Percentiles rank a stretch among this genome's conserved stretches.
Evolutionary conservation across 2,329 filamentous ascomycete genomes (phyloP).

Genomic region (Colletotrichum agaves): DNA sequence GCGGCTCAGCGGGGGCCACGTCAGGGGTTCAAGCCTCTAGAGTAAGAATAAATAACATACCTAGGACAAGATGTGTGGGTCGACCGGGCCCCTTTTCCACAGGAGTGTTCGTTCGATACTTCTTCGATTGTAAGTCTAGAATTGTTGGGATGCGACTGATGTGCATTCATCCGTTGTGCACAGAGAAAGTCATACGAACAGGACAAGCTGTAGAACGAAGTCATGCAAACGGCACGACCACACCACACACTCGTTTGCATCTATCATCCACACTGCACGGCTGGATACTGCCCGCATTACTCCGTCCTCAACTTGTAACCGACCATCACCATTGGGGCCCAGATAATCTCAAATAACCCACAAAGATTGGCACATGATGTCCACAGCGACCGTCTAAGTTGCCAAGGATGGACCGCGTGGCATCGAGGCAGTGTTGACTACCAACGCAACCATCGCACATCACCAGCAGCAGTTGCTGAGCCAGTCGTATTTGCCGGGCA

Average conservation of each 20-base stretch:
- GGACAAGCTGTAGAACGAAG: not conserved
- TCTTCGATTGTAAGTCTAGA: slow-evolving; percentile 20
- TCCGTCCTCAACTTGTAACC: slow-evolving; percentile 17
- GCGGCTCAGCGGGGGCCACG: slow-evolving; percentile 4
- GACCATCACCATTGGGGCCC: not conserved
- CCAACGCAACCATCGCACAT: slow-evolving; percentile 8
- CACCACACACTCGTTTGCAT: too few relatives aligned
- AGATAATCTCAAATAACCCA: not conserved
- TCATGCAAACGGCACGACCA: not conserved
- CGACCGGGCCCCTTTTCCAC: slow-evolving; percentile 4
- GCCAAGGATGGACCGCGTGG: slow-evolving; percentile 24
- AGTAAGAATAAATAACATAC: slow-evolving; percentile 21
- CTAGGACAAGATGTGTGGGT: not conserved
- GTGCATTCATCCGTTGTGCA: not conserved
- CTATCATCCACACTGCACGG: not conserved
- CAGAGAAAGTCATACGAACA: slow-evolving; percentile 1
- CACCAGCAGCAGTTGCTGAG: not conserved
- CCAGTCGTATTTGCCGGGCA: slow-evolving; percentile 14
- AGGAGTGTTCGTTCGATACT: not conserved
- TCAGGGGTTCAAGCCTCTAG: slow-evolving; percentile 19
- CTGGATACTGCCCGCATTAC: slow-evolving; percentile 1
- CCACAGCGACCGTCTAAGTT: not conserved
- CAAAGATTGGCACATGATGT: not conserved
- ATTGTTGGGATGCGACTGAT: not conserved
- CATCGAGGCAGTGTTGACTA: slow-evolving; percentile 19